Evolutionary conservation across 2,329 filamentous ascomycete species (phyloP).

Genomic region (Fusarium metavorans): DNA sequence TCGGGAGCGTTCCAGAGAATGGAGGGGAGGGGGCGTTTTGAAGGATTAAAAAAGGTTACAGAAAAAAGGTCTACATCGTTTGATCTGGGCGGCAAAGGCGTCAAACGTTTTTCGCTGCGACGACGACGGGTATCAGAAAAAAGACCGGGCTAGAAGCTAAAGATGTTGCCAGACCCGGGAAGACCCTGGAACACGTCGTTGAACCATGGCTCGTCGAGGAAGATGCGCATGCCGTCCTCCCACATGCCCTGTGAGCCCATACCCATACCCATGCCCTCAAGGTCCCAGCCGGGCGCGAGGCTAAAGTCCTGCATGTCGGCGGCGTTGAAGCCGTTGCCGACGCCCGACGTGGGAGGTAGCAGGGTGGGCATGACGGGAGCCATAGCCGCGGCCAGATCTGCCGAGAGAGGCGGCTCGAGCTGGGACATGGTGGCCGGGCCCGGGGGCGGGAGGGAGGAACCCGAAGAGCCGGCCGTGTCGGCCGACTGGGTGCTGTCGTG

Average conservation of each 20-base stretch:
- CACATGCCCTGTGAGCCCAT: constrained; percentile 44
- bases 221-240: constrained; percentile 51
- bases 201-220: constrained; percentile 57
- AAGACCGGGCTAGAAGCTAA: constrained; percentile 46
- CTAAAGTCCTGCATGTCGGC: constrained; percentile 36
- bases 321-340: constrained; percentile 22
- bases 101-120: not conserved
- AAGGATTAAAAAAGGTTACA: not conserved
- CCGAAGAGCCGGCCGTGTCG: constrained; percentile 22
- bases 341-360: constrained; percentile 16
- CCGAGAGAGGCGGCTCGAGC: constrained; percentile 25
- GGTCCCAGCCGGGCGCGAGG: constrained; percentile 46
- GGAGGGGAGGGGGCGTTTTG: not conserved
- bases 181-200: constrained; percentile 52
- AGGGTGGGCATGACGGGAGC: constrained; percentile 39
- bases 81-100: constrained; percentile 5
- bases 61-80: constrained; percentile 2
- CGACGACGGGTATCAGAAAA: not conserved
- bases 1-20: constrained; percentile 9
- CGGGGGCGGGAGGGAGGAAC: not conserved
- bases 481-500: constrained; percentile 47
- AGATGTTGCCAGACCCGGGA: constrained; percentile 48
- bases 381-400: constrained; percentile 44
- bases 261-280: constrained; percentile 46
- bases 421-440: constrained; percentile 17